These are phyloP conservation scores for Wickerhamomyces bovis DNA, from an alignment of 805 yeast genomes.

Conservation along the genomic window DNA sequence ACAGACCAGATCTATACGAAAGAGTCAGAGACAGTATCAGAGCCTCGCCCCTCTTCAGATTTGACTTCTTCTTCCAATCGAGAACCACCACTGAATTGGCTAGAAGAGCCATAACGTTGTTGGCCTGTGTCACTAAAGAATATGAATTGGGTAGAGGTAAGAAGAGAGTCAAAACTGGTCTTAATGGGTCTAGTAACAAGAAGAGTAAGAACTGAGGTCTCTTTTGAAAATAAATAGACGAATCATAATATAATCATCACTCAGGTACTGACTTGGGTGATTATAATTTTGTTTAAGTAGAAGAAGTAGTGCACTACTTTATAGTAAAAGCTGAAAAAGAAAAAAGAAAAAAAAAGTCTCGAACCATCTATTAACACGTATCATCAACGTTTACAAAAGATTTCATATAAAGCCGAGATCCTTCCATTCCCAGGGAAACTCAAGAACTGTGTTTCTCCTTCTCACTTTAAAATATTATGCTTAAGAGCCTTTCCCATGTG, in stretches of 20 bases:
- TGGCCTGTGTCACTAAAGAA: constrained; percentile 73
- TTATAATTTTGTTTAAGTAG: too few species aligned
- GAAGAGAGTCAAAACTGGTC: not conserved
- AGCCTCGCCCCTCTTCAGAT: constrained; percentile 70
- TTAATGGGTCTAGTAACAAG: not conserved
- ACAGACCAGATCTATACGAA: constrained; percentile 73
- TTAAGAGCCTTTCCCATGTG: not conserved
- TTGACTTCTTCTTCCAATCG: constrained; percentile 82
- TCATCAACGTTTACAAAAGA: not conserved
- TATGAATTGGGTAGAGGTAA: constrained; percentile 28
- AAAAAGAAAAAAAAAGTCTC: not conserved
- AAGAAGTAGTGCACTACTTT: too few species aligned
- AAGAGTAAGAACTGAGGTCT: not conserved
- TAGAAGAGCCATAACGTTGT: constrained; percentile 74
- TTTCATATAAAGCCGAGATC: not conserved
- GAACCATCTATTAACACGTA: not conserved
- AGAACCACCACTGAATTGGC: constrained; percentile 72
- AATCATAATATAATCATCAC: too few species aligned
- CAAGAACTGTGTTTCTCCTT: not conserved
- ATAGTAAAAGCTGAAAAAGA: too few species aligned
- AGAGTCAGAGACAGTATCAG: constrained; percentile 68
- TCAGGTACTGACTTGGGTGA: too few species aligned
- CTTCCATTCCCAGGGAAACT: not conserved
- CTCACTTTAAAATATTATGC: not conserved
- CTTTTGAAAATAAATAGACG: too few species aligned